Percentiles rank a stretch among this genome's conserved stretches.
phyloP scores from a whole-genome alignment of 495 filamentous ascomycete genomes.

The Oidiodendron maius region DNA sequence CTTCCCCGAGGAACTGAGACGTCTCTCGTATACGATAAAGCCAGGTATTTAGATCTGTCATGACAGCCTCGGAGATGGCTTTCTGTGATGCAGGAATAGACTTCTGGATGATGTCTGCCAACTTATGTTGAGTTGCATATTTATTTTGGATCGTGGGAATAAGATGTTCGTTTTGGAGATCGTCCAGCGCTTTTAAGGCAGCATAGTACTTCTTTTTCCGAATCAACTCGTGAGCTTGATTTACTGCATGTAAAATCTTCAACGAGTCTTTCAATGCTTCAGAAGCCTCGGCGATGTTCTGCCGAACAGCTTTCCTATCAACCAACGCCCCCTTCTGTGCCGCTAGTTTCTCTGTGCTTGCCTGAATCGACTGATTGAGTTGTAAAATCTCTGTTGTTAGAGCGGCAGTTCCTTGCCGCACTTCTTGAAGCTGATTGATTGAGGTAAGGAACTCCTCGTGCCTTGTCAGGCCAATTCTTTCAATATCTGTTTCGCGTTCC shows the following conservation, averaged over 20 bases:
- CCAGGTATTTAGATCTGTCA: slow-evolving; percentile 97
- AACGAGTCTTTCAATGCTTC: slow-evolving; percentile 84
- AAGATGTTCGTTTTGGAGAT: slow-evolving; percentile 92
- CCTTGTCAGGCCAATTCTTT: slow-evolving; percentile 88
- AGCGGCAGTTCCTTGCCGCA: slow-evolving; percentile 79
- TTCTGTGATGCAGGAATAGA: slow-evolving; percentile 90
- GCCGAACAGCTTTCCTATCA: slow-evolving; percentile 82
- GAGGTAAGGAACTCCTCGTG: slow-evolving; percentile 94
- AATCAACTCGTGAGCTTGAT: slow-evolving; percentile 88
- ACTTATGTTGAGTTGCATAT: slow-evolving; percentile 87
- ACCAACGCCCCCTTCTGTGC: slow-evolving; percentile 93
- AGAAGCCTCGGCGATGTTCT: slow-evolving; percentile 93
- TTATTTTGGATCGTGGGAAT: slow-evolving; percentile 38
- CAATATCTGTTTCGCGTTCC: slow-evolving; percentile 86
- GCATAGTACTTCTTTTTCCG: slow-evolving; percentile 91
- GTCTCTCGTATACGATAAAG: slow-evolving; percentile 94
- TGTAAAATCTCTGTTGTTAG: slow-evolving; percentile 88
- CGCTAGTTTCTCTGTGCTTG: slow-evolving; percentile 89
- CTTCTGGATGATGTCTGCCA: slow-evolving; percentile 91
- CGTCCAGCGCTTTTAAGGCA: slow-evolving; percentile 87
- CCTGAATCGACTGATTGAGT: slow-evolving; percentile 89
- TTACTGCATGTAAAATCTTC: slow-evolving; percentile 86
- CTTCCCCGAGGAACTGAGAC: slow-evolving; percentile 88
- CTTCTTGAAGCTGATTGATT: slow-evolving; percentile 84
- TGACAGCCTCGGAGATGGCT: slow-evolving; percentile 90